Conservation (phyloP, 2,329 filamentous ascomycete genomes). For the Calonectria naviculata region DNA sequence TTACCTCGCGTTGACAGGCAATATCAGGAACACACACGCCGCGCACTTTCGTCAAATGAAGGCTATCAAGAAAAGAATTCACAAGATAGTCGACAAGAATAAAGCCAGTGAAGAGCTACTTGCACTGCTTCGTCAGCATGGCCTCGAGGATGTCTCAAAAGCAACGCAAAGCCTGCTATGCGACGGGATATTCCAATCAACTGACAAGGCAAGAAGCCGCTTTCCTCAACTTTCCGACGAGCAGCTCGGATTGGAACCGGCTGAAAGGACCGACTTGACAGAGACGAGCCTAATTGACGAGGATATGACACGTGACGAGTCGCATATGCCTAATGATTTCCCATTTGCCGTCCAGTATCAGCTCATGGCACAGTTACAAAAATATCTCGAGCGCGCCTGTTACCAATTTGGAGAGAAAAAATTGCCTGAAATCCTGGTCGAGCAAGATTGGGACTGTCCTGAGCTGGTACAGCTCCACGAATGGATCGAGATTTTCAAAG, state of each 20-base stretch:
- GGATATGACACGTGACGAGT: background rate
- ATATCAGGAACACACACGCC: background rate
- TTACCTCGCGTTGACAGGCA: background rate
- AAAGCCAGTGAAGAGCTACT: background rate
- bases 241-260: no score
- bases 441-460: background rate
- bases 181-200: background rate
- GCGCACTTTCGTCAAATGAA: background rate
- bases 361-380: background rate
- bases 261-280: no score
- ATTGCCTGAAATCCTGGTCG: background rate
- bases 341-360: background rate
- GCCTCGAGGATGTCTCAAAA: background rate
- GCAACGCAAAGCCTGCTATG: background rate
- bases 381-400: background rate
- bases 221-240: background rate
- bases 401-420: background rate
- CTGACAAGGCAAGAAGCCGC: background rate
- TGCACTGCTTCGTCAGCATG: background rate
- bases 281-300: no score
- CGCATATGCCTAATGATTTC: background rate
- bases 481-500: background rate
- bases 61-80: background rate
- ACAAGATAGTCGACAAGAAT: background rate
- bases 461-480: background rate